phyloP scores from a whole-genome alignment of 2,329 filamentous ascomycete genomes.

The Aspergillus sp. region DNA sequence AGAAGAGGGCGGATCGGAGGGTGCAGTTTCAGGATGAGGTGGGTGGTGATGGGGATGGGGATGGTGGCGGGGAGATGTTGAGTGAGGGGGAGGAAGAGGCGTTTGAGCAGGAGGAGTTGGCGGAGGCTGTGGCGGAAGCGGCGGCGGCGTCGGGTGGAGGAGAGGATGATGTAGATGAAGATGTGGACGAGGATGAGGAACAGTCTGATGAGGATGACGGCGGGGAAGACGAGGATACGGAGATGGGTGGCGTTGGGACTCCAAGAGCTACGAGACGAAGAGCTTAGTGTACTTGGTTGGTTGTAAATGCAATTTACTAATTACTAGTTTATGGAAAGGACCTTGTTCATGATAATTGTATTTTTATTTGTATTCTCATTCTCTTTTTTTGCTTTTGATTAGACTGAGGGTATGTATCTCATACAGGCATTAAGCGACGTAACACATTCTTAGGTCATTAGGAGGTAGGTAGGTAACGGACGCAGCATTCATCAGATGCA shows the following conservation, averaged over 20 bases:
- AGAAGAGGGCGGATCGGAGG: constrained; percentile 3
- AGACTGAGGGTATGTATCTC: constrained; percentile 13
- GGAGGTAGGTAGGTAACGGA: constrained; percentile 13
- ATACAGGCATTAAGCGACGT: constrained; percentile 19
- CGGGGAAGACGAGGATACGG: background rate
- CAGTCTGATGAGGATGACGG: constrained; percentile 1
- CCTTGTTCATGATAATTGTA: background rate
- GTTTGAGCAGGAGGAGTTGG: constrained; percentile 33
- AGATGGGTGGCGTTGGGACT: background rate
- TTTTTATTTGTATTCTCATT: no score
- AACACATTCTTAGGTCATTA: constrained; percentile 19
- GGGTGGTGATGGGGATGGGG: constrained; percentile 21
- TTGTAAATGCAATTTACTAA: background rate
- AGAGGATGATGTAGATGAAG: constrained; percentile 24
- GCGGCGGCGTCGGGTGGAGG: constrained; percentile 26
- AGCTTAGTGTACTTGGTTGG: no score
- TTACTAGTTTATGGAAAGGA: background rate
- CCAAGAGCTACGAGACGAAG: background rate
- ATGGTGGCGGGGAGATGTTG: constrained; percentile 16
- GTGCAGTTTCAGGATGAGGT: constrained; percentile 26
- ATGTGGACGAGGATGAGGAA: constrained; percentile 17
- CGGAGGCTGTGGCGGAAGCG: constrained; percentile 31
- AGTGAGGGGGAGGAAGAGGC: constrained; percentile 37
- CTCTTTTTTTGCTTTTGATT: constrained; percentile 3
- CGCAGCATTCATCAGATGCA: background rate